These are phyloP conservation scores for Scytalidium sp. DNA, from an alignment of 2,329 filamentous ascomycete species.

Conservation along the genomic window DNA sequence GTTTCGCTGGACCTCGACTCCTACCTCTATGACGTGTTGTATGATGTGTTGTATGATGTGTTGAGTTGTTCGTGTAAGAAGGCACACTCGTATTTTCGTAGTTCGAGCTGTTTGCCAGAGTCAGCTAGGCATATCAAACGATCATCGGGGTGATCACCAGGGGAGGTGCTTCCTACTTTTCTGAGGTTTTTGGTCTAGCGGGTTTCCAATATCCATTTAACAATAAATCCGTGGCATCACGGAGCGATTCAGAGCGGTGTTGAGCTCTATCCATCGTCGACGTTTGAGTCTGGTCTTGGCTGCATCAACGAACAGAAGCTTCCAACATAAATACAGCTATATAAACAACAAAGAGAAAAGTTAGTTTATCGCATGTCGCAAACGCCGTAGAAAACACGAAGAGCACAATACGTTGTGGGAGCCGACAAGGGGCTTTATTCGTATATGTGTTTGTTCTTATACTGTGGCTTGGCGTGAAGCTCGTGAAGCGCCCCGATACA, in stretches of 20 bases:
- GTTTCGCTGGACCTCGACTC: conserved; percentile 16
- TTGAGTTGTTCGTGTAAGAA: conserved; percentile 8
- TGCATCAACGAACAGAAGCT: not conserved
- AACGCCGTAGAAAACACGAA: not conserved
- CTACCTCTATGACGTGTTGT: conserved; percentile 11
- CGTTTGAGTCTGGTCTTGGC: not conserved
- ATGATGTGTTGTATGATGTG: conserved; percentile 1
- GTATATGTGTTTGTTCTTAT: not conserved
- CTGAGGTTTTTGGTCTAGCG: conserved; percentile 38
- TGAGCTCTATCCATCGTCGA: conserved; percentile 11
- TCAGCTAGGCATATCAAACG: too few species aligned
- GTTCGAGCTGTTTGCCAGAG: too few species aligned
- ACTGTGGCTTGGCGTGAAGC: not conserved
- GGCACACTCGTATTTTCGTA: conserved; percentile 2
- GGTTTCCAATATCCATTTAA: conserved; percentile 50
- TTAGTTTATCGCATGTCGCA: not conserved
- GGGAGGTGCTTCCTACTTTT: conserved; percentile 25
- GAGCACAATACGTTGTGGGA: not conserved
- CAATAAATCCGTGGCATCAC: conserved; percentile 43
- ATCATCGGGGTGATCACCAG: not conserved
- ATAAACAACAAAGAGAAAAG: not conserved
- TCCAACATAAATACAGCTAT: not conserved
- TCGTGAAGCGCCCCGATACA: not conserved
- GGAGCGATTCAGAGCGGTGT: conserved; percentile 20
- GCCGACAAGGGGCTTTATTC: not conserved